Evolutionary conservation across 2,329 filamentous ascomycete genomes (phyloP).

Genomic region (Paramyrothecium sp.): DNA sequence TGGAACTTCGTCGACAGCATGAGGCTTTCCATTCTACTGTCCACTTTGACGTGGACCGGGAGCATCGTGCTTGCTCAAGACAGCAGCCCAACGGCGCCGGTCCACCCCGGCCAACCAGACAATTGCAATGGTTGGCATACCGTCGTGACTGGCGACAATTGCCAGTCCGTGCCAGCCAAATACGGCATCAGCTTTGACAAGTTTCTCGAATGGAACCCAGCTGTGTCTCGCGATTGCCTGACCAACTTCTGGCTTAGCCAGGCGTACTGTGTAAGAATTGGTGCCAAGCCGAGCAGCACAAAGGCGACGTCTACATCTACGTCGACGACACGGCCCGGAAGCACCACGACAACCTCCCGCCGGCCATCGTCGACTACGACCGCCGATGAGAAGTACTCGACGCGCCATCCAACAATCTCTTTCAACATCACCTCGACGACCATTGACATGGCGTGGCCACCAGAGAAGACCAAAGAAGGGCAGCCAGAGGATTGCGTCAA

Average conservation of each 20-base stretch:
- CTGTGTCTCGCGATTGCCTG: conserved; percentile 20
- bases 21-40: background rate
- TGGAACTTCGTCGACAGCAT: background rate
- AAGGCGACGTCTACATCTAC: background rate
- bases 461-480: background rate
- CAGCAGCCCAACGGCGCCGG: background rate
- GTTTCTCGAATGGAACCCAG: conserved; percentile 25
- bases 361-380: background rate
- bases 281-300: conserved; percentile 4
- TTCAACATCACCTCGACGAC: background rate
- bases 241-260: conserved; percentile 20
- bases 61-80: background rate
- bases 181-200: conserved; percentile 19
- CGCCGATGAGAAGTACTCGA: background rate
- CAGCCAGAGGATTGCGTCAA: background rate
- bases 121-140: conserved; percentile 16
- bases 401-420: background rate
- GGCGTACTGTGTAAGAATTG: conserved; percentile 22
- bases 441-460: conserved; percentile 5
- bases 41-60: background rate
- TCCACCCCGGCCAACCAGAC: background rate
- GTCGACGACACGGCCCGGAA: background rate
- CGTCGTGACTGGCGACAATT: conserved; percentile 15
- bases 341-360: background rate
- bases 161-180: conserved; percentile 11